Evolutionary conservation across 306 rosid genomes (phyloP), one percentile per base, ranked within the genome.

Genomic region (Prosopis cineraria): DNA sequence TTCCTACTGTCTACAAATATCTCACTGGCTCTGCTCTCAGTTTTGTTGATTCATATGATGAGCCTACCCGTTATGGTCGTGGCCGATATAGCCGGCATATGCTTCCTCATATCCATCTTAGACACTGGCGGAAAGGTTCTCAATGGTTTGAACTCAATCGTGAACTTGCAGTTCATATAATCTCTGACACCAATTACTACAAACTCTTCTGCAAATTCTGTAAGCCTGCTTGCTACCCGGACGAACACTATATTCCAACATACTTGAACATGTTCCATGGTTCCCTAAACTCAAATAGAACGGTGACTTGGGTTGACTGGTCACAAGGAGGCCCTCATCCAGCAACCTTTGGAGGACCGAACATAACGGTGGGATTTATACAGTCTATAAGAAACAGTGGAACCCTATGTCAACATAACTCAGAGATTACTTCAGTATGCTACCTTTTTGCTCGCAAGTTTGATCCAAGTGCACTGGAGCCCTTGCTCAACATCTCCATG

Each of bases 221-320:
- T 43, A 82, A 85, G 81, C 99, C 99, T 53, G 97, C 99, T 70
- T 96, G 99, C 85, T 93, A 91, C 83, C 99, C 99, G 0, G 99
- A 96, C 59, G 98, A 96, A 55, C 98, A 96, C 80, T 96, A 91
- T 84, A 65, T 96, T 78, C 94, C 98, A 6, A 96, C 98, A 30
- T 96, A 65, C 83, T 72, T 93, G 58, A 93, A 96, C 72, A 93
- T 93, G 96, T 90, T 90, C 81, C 88, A 90, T 65, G 96, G 91
- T 58, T 72, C 91, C 6, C 89, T 75, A n/a, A 96, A 96, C 60
- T 90, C 99, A 1, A 96, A 96, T 74, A 84, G 99, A 71, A 91
- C 96, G 0, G 86, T 92, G 34, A 96, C 98, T 3, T 93, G 97
- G 97, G 99, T 96, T 36, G 91, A 96, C 65, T 96, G 97, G 98